Evolutionary conservation across 2,329 filamentous ascomycete genomes (phyloP), one percentile per base, ranked within the genome.

Genomic region (Monosporascus sp.): DNA sequence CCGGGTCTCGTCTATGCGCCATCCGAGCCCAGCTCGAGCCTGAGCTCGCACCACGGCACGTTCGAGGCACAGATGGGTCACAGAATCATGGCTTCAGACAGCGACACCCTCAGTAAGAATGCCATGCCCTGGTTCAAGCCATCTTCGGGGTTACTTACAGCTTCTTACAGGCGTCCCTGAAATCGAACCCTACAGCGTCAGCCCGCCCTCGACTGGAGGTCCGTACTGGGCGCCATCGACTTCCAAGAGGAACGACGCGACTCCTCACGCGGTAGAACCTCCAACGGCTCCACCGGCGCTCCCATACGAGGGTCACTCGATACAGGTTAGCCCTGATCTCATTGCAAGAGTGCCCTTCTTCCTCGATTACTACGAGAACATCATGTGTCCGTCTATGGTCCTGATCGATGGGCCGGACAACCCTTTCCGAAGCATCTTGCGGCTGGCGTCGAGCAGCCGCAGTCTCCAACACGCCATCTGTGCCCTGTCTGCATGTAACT

Each of bases 381-480:
- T 90, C 65, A 92, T 97, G 74, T 94, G 91, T 60, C 89, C 90
- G 5, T 90, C 90, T 54, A 89, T 97, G 71, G 91, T 97, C 49
- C 89, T 91, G 60, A 91, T 96, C 68, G 93, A 97, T 67, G 86
- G 86, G 11, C 87, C 89, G 1, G 80, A 79, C 57, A 97, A 96
- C 68, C 93, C 93, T 1, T 97, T 93, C 68, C 81, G 91, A 56
- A 84, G 86, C 65, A 84, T 97, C 51, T 78, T 96, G 54, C 84
- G 84, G 51, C 78, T 97, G 49, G 90, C 91, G 14, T 79, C 84
- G 59, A 79, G 82, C 54, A 96, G 89, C 69, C 84, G 87, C 61
- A 91, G 89, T 59, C 74, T 97, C n/a, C 90, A 93, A 66, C 90
- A 96, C 69, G 92, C 92, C 50, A 91, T 97, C 63, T 94, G 92